phyloP scores from a whole-genome alignment of 2,329 filamentous ascomycete genomes.

The Exophiala alcalophila region DNA sequence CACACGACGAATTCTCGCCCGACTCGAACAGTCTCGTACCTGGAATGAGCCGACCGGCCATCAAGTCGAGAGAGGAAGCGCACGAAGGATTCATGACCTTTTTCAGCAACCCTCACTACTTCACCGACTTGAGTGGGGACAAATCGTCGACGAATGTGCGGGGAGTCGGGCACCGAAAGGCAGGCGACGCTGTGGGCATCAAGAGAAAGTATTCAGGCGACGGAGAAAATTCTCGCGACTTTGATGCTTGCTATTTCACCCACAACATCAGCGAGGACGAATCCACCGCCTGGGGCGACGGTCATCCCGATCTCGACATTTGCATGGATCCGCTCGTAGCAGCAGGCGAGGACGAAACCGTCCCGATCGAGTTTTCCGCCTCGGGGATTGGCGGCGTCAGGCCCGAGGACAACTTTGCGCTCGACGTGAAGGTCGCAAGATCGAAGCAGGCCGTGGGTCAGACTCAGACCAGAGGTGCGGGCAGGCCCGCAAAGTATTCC shows the following conservation, averaged over 20 bases:
- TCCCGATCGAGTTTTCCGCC: slow-evolving; percentile 32
- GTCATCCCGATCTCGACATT: slow-evolving; percentile 18
- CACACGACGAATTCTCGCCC: slow-evolving; percentile 48
- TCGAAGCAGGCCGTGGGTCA: not conserved
- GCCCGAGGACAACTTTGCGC: slow-evolving; percentile 37
- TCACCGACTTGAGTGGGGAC: slow-evolving; percentile 64
- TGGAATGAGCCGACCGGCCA: slow-evolving; percentile 48
- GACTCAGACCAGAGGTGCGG: not conserved
- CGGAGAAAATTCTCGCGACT: slow-evolving; percentile 24
- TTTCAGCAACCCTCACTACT: slow-evolving; percentile 76
- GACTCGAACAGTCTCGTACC: slow-evolving; percentile 47
- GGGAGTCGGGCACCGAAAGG: slow-evolving; percentile 6
- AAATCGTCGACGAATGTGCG: slow-evolving; percentile 14
- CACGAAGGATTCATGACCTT: slow-evolving; percentile 74
- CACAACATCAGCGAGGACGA: slow-evolving; percentile 1
- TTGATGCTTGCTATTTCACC: slow-evolving; percentile 27
- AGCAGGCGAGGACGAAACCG: slow-evolving; percentile 26
- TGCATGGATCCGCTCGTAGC: slow-evolving; percentile 21
- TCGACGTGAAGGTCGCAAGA: slow-evolving; percentile 32
- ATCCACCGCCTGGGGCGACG: not conserved
- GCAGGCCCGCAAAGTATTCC: slow-evolving; percentile 17
- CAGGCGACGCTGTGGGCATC: slow-evolving; percentile 19
- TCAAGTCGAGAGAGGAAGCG: slow-evolving; percentile 43
- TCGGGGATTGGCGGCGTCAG: slow-evolving; percentile 37
- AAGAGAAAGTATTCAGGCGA: not conserved